These are phyloP conservation scores for Syncephalis fuscata DNA, from an alignment of 371 early-diverging fungal species.

Conservation along the genomic window DNA sequence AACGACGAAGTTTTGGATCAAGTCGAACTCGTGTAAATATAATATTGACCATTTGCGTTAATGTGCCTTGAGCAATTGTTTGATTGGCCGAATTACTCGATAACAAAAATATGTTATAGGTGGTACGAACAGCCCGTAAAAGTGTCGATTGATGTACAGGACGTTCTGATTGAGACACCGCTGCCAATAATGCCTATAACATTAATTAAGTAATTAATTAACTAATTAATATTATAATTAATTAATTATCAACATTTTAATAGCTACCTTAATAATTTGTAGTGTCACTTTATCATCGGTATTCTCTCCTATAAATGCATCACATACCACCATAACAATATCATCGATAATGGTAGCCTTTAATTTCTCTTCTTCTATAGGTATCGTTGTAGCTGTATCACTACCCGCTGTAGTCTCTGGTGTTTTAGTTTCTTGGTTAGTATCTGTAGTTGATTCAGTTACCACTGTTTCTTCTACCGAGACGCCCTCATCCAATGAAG, in stretches of 20 bases:
- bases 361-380: constrained; percentile 7
- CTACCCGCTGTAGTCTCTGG: background rate
- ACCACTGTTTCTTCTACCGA: too few species aligned
- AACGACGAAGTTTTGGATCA: constrained; percentile 2
- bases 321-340: constrained; percentile 34
- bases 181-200: constrained; percentile 60
- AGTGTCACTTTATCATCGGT: constrained; percentile 60
- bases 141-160: constrained; percentile 60
- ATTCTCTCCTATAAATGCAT: constrained; percentile 41
- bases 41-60: constrained; percentile 70
- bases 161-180: constrained; percentile 48
- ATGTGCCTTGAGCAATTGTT: constrained; percentile 69
- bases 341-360: constrained; percentile 21
- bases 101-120: constrained; percentile 48
- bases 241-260: constrained; percentile 9
- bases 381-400: constrained; percentile 1
- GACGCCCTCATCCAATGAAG: too few species aligned
- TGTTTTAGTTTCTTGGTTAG: too few species aligned
- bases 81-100: constrained; percentile 60
- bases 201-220: constrained; percentile 11
- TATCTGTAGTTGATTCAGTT: too few species aligned
- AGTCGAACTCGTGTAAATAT: constrained; percentile 35
- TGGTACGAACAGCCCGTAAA: constrained; percentile 64
- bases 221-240: constrained; percentile 2
- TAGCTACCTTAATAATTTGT: constrained; percentile 48